Evolutionary conservation across 306 rosid species (phyloP), one percentile per base, ranked within the genome.

Genomic region (Begonia loranthoides): DNA sequence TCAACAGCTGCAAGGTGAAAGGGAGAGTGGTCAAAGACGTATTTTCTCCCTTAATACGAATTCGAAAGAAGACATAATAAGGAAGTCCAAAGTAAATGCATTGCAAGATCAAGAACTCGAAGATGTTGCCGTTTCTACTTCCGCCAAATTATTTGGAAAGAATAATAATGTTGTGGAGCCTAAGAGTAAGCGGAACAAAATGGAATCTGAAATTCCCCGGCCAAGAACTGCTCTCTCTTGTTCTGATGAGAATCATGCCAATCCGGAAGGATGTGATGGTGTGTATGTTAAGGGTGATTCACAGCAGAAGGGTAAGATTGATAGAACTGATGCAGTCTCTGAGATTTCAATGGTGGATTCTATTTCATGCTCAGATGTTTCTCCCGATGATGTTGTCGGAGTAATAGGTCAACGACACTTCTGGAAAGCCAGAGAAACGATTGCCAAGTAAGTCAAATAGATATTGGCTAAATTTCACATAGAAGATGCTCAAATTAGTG

Each of bases 341-440:
- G 79, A 81, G 85, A 56, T 60, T 52, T 78, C 92, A 43, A 53
- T 59, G 70, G 73, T 76, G 59, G 85, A 76, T 68, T 58, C 72
- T 58, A 38, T 76, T 55, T 67, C 83, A 33, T 52, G 66, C 50
- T 9, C 56, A 46, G 67, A 70, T 45, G 6, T 87, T 53, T 76
- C 83, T 70, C 94, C 96, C 1, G 96, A 87, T 81, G 83, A 83
- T 60, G 81, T 83, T 49, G 92, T 76, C 6, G 87, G 63, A 57
- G 45, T 84, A 45, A 79, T 87, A 55, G 94, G 96, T 60, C 96
- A 72, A 64, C 78, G 76, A 58, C 92, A 70, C 64, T 87, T 87
- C 67, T 84, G 87, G 96, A 87, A 74, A 76, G 96, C 96, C 11
- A 81, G 96, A 72, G 81, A 60, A 69, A 92, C 73, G 24, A 87